phyloP scores from a whole-genome alignment of 805 yeast genomes.

The Cyberlindnera euphorbiae region DNA sequence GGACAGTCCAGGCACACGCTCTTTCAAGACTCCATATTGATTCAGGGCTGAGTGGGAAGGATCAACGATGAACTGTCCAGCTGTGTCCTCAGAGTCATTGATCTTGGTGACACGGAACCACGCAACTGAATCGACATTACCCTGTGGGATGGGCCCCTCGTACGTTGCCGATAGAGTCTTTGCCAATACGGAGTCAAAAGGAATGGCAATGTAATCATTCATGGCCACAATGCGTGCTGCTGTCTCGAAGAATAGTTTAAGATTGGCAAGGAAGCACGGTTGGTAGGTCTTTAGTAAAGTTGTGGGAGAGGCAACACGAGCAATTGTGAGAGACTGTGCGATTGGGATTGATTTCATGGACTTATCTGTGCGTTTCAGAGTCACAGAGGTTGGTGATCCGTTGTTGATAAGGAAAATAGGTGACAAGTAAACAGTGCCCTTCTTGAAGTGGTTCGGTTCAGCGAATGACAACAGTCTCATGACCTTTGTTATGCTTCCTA shows the following conservation, averaged over 20 bases:
- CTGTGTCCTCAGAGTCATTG: conserved; percentile 29
- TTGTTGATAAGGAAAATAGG: conserved; percentile 56
- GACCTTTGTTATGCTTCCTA: conserved; percentile 5
- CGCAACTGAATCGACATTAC: conserved; percentile 66
- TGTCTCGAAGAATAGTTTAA: conserved; percentile 53
- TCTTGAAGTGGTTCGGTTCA: conserved; percentile 50
- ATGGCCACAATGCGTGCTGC: conserved; percentile 51
- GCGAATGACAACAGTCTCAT: conserved; percentile 49
- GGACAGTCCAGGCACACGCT: conserved; percentile 29
- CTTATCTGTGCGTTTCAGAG: conserved; percentile 16
- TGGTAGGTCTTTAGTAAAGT: conserved; percentile 64
- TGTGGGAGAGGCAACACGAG: conserved; percentile 64
- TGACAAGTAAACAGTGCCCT: conserved; percentile 47
- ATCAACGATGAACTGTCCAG: conserved; percentile 53
- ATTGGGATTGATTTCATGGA: conserved; percentile 30
- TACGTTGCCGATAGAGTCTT: conserved; percentile 31
- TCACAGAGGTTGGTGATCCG: conserved; percentile 29
- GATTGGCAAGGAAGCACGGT: conserved; percentile 55
- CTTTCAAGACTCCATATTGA: conserved; percentile 54
- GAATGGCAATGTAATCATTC: conserved; percentile 73
- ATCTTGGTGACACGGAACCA: conserved; percentile 74
- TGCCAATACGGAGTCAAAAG: conserved; percentile 66
- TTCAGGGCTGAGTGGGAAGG: conserved; percentile 61
- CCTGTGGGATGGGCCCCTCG: conserved; percentile 39
- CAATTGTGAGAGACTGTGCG: conserved; percentile 61